Evolutionary conservation across 108 stramenopile species (phyloP).

Genomic region (Fragilaria crotonensis): DNA sequence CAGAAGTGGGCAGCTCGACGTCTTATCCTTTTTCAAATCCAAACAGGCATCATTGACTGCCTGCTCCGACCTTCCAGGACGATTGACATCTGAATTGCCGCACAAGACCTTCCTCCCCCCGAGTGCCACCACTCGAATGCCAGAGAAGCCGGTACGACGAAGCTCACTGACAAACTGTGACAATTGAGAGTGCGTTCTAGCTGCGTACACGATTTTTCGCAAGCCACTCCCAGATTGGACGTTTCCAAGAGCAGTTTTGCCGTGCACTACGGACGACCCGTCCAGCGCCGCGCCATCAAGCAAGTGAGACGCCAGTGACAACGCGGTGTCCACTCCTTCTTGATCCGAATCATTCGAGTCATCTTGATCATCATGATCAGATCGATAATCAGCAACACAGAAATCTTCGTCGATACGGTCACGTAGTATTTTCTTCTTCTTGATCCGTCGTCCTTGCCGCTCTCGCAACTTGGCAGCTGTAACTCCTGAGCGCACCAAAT

Average conservation of each 20-base stretch:
- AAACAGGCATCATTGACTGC: slow-evolving; percentile 86
- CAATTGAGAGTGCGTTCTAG: slow-evolving; percentile 95
- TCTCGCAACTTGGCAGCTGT: slow-evolving; percentile 17
- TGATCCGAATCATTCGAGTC: background rate
- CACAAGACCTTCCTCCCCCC: slow-evolving; percentile 86
- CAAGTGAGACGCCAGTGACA: slow-evolving; percentile 3
- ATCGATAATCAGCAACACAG: slow-evolving; percentile 39
- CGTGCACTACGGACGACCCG: slow-evolving; percentile 36
- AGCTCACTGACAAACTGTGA: slow-evolving; percentile 93
- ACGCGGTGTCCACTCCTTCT: background rate
- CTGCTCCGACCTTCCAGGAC: slow-evolving; percentile 39
- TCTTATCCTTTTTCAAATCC: slow-evolving; percentile 75
- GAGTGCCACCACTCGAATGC: slow-evolving; percentile 76
- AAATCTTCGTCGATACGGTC: slow-evolving; percentile 21
- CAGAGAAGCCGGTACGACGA: slow-evolving; percentile 47
- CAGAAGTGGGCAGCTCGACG: slow-evolving; percentile 59
- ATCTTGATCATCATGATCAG: slow-evolving; percentile 30
- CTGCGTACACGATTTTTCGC: slow-evolving; percentile 81
- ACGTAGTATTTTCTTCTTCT: slow-evolving; percentile 1
- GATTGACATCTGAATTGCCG: slow-evolving; percentile 51
- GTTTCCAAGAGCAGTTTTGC: slow-evolving; percentile 24
- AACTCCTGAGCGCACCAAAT: slow-evolving; percentile 15
- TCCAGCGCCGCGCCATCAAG: slow-evolving; percentile 44
- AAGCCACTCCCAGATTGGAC: slow-evolving; percentile 38
- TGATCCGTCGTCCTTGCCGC: slow-evolving; percentile 12